Base-by-base conservation (phyloP, 1,139 yeast species). In the Suhomyces anneliseae region DNA sequence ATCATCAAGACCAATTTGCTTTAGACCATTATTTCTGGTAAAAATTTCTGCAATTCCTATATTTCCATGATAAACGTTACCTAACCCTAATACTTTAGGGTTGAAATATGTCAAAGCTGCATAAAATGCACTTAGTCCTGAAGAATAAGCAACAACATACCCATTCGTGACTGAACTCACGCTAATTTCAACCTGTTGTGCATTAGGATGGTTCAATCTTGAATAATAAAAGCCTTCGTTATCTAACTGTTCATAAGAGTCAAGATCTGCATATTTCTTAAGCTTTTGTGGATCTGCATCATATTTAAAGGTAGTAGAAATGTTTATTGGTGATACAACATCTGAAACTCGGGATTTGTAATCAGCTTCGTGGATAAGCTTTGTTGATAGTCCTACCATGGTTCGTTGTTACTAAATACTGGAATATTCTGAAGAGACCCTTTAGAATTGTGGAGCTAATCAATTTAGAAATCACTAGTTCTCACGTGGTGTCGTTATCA, bases 61-160 rank as follows among this genome's bases (percentile, higher is more conserved):
- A 54, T 87, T 81, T 7, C 98, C 98, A 60, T 88, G 96, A 64
- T 92, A 92, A 5, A 92, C 89, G 38, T 85, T 81, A 10, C 89
- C 96, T 55, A 89, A 78, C 33, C 89, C 85, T 15, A 92, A 68
- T 27, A 77, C 76, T 58, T 85, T 87, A 2, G 98, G 98, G 57
- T 87, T 85, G 54, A 73, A 77, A 55, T 83, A 76, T 34, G 85
- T 79, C 62, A 92, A 68, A 11, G 88, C 82, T 2, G 92, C 97
- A 57, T 78, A 81, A 64, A 87, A 89, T 0, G 97, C 95, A 45
- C 89, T 74, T 38, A 90, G 67, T 0, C 98, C 98, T 0, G 92
- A 84, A 38, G 83, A 78, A 62, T 90, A 92, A 1, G 64, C 65
- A 1, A 83, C 76, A 1, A 86, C 83, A 1, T 82, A 78, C 11